Conservation (phyloP, 2,329 filamentous ascomycete species). For the Exutisphaerella laricina region DNA sequence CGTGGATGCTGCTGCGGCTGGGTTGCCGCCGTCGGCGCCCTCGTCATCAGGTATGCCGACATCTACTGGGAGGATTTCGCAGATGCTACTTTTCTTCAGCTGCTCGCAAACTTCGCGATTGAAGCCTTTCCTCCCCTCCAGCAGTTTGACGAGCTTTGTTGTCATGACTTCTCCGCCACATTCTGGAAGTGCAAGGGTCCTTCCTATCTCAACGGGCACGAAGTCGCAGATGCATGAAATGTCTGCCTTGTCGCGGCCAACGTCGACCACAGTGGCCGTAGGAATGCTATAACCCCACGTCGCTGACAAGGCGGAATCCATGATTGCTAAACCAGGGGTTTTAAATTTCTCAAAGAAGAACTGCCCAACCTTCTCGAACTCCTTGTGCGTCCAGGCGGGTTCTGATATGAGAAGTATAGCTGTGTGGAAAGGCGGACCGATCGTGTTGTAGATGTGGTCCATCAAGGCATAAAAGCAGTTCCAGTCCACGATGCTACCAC, state of each 20-base stretch:
- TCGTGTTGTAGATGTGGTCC: constrained; percentile 80
- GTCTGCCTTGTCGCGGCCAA: constrained; percentile 88
- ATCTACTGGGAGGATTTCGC: constrained; percentile 54
- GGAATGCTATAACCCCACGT: constrained; percentile 74
- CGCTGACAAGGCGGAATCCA: constrained; percentile 82
- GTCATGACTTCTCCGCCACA: constrained; percentile 90
- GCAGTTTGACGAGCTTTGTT: constrained; percentile 60
- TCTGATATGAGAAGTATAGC: constrained; percentile 87
- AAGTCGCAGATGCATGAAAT: constrained; percentile 86
- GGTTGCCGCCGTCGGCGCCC: constrained; percentile 36
- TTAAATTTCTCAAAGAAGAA: constrained; percentile 98
- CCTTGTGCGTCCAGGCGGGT: constrained; percentile 81
- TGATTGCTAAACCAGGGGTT: constrained; percentile 82
- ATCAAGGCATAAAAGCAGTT: constrained; percentile 88
- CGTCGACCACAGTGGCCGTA: constrained; percentile 80
- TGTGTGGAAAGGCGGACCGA: constrained; percentile 90
- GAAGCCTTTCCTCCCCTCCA: constrained; percentile 52
- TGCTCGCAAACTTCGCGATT: constrained; percentile 60
- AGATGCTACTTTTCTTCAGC: constrained; percentile 58
- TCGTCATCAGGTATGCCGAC: constrained; percentile 49
- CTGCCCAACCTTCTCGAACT: constrained; percentile 80
- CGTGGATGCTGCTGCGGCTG: constrained; percentile 53
- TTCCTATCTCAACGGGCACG: constrained; percentile 62
- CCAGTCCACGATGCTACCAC: constrained; percentile 84
- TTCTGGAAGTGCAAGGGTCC: constrained; percentile 55